Evolutionary conservation across 345 rosid species (phyloP).

Genomic region (Eucalyptus leucophloia): DNA sequence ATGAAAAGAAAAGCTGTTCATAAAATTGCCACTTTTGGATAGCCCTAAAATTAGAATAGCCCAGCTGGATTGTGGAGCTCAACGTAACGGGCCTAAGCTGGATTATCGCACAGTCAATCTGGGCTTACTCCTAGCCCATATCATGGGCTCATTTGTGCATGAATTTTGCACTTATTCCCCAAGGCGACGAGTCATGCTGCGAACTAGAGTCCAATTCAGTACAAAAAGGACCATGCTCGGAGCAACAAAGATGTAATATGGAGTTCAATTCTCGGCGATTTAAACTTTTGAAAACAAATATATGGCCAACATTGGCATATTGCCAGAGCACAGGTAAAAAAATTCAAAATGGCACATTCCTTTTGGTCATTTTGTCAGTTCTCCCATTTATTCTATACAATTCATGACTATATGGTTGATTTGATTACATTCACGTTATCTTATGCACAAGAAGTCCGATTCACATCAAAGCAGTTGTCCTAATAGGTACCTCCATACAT

Average conservation of each 20-base stretch:
- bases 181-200: background rate
- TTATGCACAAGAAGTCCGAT: background rate
- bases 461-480: rapidly evolving
- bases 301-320: background rate
- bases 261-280: background rate
- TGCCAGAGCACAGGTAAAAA: background rate
- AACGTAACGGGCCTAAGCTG: background rate
- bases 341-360: too few species aligned
- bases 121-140: background rate
- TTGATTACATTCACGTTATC: background rate
- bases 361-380: background rate
- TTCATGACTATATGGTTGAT: background rate
- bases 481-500: background rate
- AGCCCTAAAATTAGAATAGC: background rate
- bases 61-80: background rate
- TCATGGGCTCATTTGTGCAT: background rate
- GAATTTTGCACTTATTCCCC: background rate
- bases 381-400: background rate
- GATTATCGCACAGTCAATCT: background rate
- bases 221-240: background rate
- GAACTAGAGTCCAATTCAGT: background rate
- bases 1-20: background rate
- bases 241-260: background rate
- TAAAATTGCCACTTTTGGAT: background rate
- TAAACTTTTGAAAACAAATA: background rate